phyloP scores from a whole-genome alignment of 2,329 filamentous ascomycete species.

The Pseudogymnoascus sp. region DNA sequence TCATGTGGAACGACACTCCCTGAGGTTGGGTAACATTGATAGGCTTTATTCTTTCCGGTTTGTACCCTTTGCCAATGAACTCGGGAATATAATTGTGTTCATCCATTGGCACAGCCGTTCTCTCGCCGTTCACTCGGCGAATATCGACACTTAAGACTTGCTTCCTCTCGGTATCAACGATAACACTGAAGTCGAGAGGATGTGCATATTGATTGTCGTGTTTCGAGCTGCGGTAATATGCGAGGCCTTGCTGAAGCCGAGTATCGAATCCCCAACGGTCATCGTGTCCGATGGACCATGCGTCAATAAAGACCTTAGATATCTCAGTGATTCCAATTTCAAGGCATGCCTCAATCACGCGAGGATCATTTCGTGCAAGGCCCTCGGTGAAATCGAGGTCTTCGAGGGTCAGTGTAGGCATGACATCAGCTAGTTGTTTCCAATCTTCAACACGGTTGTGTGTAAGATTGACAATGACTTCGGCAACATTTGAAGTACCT shows the following conservation, averaged over 20 bases:
- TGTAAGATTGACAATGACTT: conserved; percentile 46
- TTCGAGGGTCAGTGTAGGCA: conserved; percentile 65
- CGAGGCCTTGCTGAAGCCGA: conserved; percentile 82
- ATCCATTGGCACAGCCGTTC: conserved; percentile 64
- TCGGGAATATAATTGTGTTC: conserved; percentile 73
- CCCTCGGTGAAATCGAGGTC: conserved; percentile 76
- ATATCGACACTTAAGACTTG: conserved; percentile 51
- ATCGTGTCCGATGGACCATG: conserved; percentile 93
- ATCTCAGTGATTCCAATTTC: conserved; percentile 82
- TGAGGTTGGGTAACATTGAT: too few relatives aligned
- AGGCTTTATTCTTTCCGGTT: too few relatives aligned
- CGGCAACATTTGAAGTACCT: conserved; percentile 34
- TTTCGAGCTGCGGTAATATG: conserved; percentile 84
- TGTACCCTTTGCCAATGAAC: conserved; percentile 47
- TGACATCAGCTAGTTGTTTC: conserved; percentile 41
- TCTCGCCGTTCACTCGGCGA: conserved; percentile 53
- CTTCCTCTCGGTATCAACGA: conserved; percentile 76
- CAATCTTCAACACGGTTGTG: conserved; percentile 35
- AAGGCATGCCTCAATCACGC: conserved; percentile 83
- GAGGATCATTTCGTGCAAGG: conserved; percentile 67
- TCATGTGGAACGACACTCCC: too few relatives aligned
- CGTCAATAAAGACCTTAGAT: conserved; percentile 92
- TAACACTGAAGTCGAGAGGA: conserved; percentile 88
- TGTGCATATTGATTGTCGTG: conserved; percentile 89
- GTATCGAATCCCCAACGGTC: conserved; percentile 74